These are phyloP conservation scores for Apocynum venetum DNA, from an alignment of 257 asterid species.

Conservation along the genomic window DNA sequence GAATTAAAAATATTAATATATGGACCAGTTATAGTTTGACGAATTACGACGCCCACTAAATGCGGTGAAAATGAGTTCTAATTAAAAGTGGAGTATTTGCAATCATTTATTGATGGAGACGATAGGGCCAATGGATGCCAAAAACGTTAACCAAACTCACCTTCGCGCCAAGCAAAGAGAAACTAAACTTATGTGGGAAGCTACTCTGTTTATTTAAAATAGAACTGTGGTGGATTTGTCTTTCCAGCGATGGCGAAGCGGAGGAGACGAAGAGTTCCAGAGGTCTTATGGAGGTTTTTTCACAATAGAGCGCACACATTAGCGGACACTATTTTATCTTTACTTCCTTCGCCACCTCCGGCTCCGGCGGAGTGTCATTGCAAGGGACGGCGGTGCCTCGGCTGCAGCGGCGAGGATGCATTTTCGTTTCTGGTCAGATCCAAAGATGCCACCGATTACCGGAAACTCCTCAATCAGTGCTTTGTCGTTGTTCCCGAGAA, in stretches of 20 bases:
- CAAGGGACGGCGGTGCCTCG: conserved; percentile 49
- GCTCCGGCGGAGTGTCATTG: conserved; percentile 44
- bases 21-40: no score
- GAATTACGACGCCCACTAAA: no score
- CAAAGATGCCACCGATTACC: conserved; percentile 56
- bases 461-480: conserved; percentile 50
- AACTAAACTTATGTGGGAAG: background rate
- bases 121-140: background rate
- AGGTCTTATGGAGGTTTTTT: conserved; percentile 64
- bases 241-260: conserved; percentile 29
- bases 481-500: conserved; percentile 53
- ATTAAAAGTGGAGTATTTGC: no score
- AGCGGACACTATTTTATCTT: conserved; percentile 51
- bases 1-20: no score
- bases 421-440: conserved; percentile 45
- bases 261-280: conserved; percentile 45
- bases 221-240: no score
- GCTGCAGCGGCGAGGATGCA: conserved; percentile 51
- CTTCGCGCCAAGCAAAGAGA: background rate
- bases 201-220: background rate
- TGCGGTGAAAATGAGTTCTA: no score
- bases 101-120: no score
- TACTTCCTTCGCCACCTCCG: conserved; percentile 35
- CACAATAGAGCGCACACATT: conserved; percentile 62
- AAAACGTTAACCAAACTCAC: background rate